Percentiles rank a stretch among this genome's conserved stretches.
Evolutionary conservation across 805 yeast genomes (phyloP).

Genomic region (Myxozyma mucilagina): DNA sequence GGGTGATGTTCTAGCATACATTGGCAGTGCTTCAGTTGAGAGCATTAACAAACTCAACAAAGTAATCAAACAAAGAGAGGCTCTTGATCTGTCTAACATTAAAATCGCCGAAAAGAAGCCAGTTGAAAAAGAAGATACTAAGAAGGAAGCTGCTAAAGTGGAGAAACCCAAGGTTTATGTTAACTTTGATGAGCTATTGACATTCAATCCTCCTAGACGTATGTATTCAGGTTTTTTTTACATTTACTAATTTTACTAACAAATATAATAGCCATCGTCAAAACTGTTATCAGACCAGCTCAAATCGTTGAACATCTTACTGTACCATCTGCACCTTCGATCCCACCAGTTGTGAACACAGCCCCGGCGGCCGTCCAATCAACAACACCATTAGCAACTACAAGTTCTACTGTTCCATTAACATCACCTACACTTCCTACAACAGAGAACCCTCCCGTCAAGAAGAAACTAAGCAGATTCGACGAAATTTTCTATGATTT

Average conservation of each 20-base stretch:
- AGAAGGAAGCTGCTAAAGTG: conserved; percentile 20
- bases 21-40: conserved; percentile 68
- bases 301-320: conserved; percentile 25
- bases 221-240: not conserved
- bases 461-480: conserved; percentile 16
- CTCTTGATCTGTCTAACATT: conserved; percentile 72
- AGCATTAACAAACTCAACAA: conserved; percentile 56
- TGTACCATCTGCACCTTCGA: conserved; percentile 4
- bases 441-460: not conserved
- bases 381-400: conserved; percentile 3
- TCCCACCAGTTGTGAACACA: not conserved
- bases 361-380: conserved; percentile 6
- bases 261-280: conserved; percentile 9
- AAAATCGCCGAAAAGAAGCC: conserved; percentile 38
- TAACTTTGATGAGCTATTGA: conserved; percentile 26
- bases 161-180: conserved; percentile 29
- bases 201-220: conserved; percentile 30
- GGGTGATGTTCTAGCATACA: conserved; percentile 85
- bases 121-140: conserved; percentile 34
- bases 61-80: conserved; percentile 56
- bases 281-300: conserved; percentile 25
- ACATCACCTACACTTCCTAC: too few relatives aligned
- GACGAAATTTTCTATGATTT: conserved; percentile 30
- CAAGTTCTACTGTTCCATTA: too few relatives aligned
- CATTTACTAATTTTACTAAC: not conserved